Conservation (phyloP, 306 rosid species). For the Rosa chinensis region DNA sequence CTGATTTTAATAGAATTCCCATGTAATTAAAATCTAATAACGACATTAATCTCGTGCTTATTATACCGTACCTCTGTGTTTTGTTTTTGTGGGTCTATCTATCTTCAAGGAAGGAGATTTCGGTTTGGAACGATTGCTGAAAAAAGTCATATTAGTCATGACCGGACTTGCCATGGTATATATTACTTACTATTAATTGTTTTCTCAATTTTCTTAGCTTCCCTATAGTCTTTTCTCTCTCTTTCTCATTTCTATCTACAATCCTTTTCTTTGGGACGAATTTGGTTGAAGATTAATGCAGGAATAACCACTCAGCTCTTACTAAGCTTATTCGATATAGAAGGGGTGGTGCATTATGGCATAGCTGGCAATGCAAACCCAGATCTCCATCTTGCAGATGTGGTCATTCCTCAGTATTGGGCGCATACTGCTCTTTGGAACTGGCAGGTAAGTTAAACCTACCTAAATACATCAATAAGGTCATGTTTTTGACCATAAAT, state of each 20-base stretch:
- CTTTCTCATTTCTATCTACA: background rate
- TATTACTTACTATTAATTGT: background rate
- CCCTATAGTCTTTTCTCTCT: background rate
- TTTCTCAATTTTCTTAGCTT: background rate
- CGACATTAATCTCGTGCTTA: background rate
- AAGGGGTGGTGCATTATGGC: constrained; percentile 72
- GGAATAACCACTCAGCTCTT: constrained; percentile 61
- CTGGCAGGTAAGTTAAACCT: constrained; percentile 64
- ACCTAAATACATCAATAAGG: background rate
- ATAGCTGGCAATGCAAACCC: constrained; percentile 75
- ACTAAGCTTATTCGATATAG: constrained; percentile 43
- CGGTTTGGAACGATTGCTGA: constrained; percentile 34
- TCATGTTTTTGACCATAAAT: background rate
- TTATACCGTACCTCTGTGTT: too few species aligned
- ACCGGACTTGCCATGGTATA: constrained; percentile 41
- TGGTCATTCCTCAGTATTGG: constrained; percentile 53
- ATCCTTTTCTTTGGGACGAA: background rate
- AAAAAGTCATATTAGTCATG: constrained; percentile 34
- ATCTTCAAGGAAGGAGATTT: constrained; percentile 36
- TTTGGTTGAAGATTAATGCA: constrained; percentile 46
- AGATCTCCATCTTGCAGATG: constrained; percentile 56
- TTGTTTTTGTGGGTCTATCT: background rate
- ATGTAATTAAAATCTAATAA: background rate
- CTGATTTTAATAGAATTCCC: background rate
- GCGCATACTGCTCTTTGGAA: constrained; percentile 61